phyloP scores from a whole-genome alignment of 2,329 filamentous ascomycete genomes.

The Didymella exigua region DNA sequence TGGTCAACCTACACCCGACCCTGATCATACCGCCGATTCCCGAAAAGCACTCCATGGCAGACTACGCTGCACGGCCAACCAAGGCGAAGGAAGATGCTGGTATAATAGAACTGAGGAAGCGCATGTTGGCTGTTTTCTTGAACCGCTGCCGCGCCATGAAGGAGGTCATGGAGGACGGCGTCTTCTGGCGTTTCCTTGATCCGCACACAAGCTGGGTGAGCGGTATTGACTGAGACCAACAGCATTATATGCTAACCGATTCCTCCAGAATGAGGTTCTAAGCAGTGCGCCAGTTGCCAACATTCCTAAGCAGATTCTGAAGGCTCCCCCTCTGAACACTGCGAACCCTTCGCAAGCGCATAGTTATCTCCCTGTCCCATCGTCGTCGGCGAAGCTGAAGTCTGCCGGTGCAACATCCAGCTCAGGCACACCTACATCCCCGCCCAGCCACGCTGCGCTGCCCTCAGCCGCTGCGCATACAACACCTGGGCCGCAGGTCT shows the following conservation, averaged over 20 bases:
- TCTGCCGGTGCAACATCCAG: constrained; percentile 52
- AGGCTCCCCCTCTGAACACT: constrained; percentile 91
- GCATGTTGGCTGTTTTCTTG: constrained; percentile 94
- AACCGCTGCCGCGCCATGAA: constrained; percentile 95
- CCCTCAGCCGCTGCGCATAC: constrained; percentile 63
- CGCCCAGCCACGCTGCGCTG: constrained; percentile 55
- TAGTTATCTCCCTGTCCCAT: constrained; percentile 83
- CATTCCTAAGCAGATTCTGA: constrained; percentile 91
- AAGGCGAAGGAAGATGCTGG: constrained; percentile 97
- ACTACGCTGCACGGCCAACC: constrained; percentile 96
- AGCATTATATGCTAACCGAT: constrained; percentile 1
- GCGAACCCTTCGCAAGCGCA: constrained; percentile 91
- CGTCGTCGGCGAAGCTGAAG: constrained; percentile 84
- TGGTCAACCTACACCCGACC: constrained; percentile 91
- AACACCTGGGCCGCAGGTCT: constrained; percentile 66
- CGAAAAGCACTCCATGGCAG: constrained; percentile 98
- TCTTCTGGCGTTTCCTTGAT: constrained; percentile 97
- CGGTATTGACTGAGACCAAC: constrained; percentile 1
- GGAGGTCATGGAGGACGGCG: constrained; percentile 86
- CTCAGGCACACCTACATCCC: constrained; percentile 61
- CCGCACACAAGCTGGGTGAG: constrained; percentile 97
- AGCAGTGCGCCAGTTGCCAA: constrained; percentile 88
- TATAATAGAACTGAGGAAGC: constrained; percentile 94
- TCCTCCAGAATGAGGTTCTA: constrained; percentile 83
- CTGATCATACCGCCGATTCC: constrained; percentile 96